Conservation (phyloP, 495 filamentous ascomycete species). For the Neurospora discreta region DNA sequence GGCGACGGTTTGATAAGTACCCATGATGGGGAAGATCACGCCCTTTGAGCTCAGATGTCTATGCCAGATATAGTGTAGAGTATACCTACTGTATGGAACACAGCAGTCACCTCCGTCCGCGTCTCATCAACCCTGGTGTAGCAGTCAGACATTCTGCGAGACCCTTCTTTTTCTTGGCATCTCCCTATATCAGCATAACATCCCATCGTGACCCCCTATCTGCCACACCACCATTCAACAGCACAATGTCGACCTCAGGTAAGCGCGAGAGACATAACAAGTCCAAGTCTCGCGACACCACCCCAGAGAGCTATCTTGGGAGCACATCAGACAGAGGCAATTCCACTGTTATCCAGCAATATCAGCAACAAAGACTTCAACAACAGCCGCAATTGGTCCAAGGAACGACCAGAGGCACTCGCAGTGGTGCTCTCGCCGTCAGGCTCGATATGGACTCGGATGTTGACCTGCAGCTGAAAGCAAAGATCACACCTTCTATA, state of each 20-base stretch:
- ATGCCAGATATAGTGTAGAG: background rate
- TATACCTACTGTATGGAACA: no score
- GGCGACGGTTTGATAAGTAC: background rate
- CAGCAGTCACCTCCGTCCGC: background rate
- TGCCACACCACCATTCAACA: background rate
- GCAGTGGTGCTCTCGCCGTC: slow-evolving; percentile 14
- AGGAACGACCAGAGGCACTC: background rate
- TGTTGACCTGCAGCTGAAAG: slow-evolving; percentile 19
- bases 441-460: slow-evolving; percentile 20
- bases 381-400: background rate
- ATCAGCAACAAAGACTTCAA: background rate
- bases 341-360: background rate
- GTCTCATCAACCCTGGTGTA: background rate
- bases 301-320: background rate
- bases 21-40: background rate
- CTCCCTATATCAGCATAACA: background rate
- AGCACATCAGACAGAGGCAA: background rate
- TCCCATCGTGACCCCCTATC: background rate
- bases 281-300: background rate
- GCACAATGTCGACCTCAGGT: background rate
- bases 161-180: background rate
- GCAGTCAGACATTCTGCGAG: background rate
- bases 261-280: background rate
- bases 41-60: background rate
- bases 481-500: slow-evolving; percentile 17